phyloP scores from a whole-genome alignment of 495 filamentous ascomycete species.

The Monascus purpureus region DNA sequence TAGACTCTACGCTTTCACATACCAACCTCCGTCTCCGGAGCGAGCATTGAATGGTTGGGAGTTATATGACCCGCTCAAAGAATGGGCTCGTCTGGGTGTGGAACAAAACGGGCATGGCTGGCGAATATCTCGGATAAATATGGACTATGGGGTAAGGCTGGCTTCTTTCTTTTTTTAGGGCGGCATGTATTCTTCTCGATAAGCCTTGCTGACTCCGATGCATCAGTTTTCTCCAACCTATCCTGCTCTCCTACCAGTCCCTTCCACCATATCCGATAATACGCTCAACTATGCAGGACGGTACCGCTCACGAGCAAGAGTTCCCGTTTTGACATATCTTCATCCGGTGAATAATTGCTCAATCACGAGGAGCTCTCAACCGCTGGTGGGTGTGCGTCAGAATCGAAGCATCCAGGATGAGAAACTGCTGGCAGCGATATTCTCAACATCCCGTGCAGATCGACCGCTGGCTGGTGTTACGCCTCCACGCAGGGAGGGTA shows the following conservation, averaged over 20 bases:
- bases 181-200: too few species aligned
- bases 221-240: conserved; percentile 87
- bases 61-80: conserved; percentile 71
- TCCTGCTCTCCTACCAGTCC: conserved; percentile 70
- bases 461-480: conserved; percentile 31
- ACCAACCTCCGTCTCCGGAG: conserved; percentile 60
- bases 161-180: conserved; percentile 2
- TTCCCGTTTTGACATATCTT: conserved; percentile 82
- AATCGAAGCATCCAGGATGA: conserved; percentile 95
- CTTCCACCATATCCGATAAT: conserved; percentile 83
- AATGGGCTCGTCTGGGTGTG: conserved; percentile 72
- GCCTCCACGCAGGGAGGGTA: conserved; percentile 29
- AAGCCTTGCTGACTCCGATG: too few species aligned
- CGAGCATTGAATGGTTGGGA: conserved; percentile 69
- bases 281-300: conserved; percentile 85
- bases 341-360: conserved; percentile 96
- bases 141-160: conserved; percentile 51
- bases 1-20: conserved; percentile 83
- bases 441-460: conserved; percentile 52
- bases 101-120: conserved; percentile 67
- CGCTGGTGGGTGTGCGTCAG: conserved; percentile 70
- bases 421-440: conserved; percentile 82
- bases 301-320: conserved; percentile 75
- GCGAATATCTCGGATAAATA: conserved; percentile 85
- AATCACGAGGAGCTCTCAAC: conserved; percentile 91